Evolutionary conservation across 768 basidiomycete species (phyloP), one percentile per base, ranked within the genome.

Genomic region (Boletus reticuloceps): DNA sequence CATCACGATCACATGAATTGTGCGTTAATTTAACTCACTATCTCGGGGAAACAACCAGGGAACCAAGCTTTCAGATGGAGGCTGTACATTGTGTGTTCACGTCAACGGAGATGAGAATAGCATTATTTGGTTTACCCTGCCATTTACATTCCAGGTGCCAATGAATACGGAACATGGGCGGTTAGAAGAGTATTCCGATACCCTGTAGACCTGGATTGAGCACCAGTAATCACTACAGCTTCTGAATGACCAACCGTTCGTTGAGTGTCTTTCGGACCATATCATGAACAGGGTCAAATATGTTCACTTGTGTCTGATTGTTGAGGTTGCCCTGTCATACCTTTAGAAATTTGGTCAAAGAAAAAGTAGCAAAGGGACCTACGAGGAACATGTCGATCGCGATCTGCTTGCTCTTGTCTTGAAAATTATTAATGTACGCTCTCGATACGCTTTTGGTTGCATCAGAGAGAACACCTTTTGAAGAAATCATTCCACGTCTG

Each of bases 91-190:
- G 32, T 34, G 49, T 56, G 58, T 56, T 55, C 52, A 41, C 31
- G 40, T 63, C 42, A 54, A 52, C 20, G 2, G 29, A 44, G 51
- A 44, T 44, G 32, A n/a, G 50, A 56, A 52, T 13, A 44, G 4
- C 0, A n/a, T 51, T 36, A 29, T 49, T 45, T 40, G 10, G 69
- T 79, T 58, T 65, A 94, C 94, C 72, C 83, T 79, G 45, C 94
- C 97, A 64, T 96, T 97, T 56, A 99, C 72, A 72, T 99, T 98
- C 93, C 94, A 99, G 3, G 95, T 97, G 3, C 97, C 96, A 34
- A 82, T 78, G 64, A 95, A 95, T 38, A 98, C 79, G 3, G 79
- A 82, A 53, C 87, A 84, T n/a, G 79, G 70, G 53, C 81, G 84
- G 8, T 82, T 81, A 2, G 85, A 82, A 0, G 95, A 95, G 72